Evolutionary conservation across 495 filamentous ascomycete genomes (phyloP), one percentile per base, ranked within the genome.

Genomic region (Diplogelasinospora grovesii): DNA sequence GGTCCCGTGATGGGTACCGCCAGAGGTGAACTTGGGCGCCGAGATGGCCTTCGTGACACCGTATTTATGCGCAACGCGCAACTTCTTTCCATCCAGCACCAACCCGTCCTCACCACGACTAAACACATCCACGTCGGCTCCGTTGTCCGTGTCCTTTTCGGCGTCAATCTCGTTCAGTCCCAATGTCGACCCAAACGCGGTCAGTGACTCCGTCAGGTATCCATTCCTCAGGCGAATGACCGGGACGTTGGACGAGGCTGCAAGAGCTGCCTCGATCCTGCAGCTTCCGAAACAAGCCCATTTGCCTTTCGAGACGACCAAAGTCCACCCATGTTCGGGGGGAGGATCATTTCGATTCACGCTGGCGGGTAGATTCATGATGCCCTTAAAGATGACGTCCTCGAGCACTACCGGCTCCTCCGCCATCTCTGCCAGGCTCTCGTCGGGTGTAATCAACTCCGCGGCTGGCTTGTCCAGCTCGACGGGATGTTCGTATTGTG

Each of bases 101-200:
- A 73, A 65, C 1, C 63, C 69, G 21, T 73, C 69, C 10, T 64
- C 53, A n/a, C 46, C 69, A 9, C 69, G 69, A 27, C 61, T 65
- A 46, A 73, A 73, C 20, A 59, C 39, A 0, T 30, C 39, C 3
- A 55, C 57, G 22, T 56, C 50, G 3, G 52, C 51, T 5, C 69
- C 68, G 39, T 73, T 70, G 36, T 69, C 65, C 0, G 77, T 81
- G 28, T 43, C 49, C 3, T 24, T 13, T 45, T 81, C 78, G 4
- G 61, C 61, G 22, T 68, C 65, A 31, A 83, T 80, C n/a, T 69
- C 77, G 21, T 62, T 64, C 7, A 82, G 59, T 2, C 79, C 79
- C 2, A 82, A 54, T 16, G 53, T 54, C 19, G 64, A 64, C 9
- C 68, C 70, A 22, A 79, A 68, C 8, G 71, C 70, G 2, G 73